Evolutionary conservation across 179 eudicot genomes (phyloP), one percentile per base, ranked within the genome.

Genomic region (Silene coronaria): DNA sequence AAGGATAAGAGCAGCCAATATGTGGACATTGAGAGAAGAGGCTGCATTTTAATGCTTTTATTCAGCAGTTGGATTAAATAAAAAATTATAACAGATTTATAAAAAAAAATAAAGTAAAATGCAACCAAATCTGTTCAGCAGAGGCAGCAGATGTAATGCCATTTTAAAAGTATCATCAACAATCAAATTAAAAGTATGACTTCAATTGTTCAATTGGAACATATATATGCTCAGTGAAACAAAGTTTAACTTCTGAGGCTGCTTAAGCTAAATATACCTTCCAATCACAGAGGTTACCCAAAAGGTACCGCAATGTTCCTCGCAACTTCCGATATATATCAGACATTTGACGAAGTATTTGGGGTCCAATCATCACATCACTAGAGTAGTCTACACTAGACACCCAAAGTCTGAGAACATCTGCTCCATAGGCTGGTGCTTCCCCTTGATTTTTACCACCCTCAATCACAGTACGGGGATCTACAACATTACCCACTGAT

Each of bases 331-430:
- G 82, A 81, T 96, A 96, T 76, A 91, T 87, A 62, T 96, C 99
- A 63, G 99, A 93, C 97, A 96, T 96, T 77, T 96, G 99, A 77
- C 98, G 96, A 67, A 96, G 90, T 76, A 91, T 87, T 81, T 82
- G 95, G 21, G 90, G 79, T 53, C 99, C 99, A 81, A 96, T 91
- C 87, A 90, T 59, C 68, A 91, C 91, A 80, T 96, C 99, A 53
- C 91, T 88, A 5, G 96, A 87, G 79, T 96, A 96, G 82, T 96
- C 99, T 79, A 96, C 99, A 80, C 99, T 96, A 5, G 99, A 93
- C 77, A 96, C 99, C 99, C 99, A 96, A 70, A 96, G 97, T 74
- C 99, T 84, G 72, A 96, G 88, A 62, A 96, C 98, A 87, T 96
- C 99, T 74, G 99, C 98, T 84, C 99, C 96, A 83, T 91, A 93